Percentiles rank a stretch among this genome's conserved stretches.
Conservation (phyloP, 2,329 filamentous ascomycete genomes). For the Tympanopsis confertula region DNA sequence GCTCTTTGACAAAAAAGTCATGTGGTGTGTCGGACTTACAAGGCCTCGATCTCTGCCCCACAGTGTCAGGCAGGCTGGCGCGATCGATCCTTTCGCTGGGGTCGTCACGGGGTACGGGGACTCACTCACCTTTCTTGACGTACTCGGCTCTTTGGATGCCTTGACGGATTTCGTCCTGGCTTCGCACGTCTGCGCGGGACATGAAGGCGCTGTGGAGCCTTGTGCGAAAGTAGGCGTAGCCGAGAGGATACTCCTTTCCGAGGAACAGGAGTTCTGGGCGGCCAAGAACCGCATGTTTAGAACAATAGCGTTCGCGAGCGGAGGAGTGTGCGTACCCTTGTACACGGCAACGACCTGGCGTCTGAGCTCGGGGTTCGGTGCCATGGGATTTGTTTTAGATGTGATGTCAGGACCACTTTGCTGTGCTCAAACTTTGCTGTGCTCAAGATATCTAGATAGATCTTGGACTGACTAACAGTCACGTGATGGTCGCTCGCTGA, state of each 20-base stretch:
- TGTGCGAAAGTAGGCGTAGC: conserved; percentile 6
- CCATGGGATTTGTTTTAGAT: too few species aligned
- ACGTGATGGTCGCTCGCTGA: too few species aligned
- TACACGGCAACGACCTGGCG: background rate
- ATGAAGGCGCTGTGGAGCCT: conserved; percentile 6
- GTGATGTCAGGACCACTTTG: too few species aligned
- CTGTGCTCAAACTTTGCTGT: too few species aligned
- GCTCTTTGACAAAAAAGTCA: background rate
- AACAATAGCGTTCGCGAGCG: too few species aligned
- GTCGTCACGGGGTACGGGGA: background rate
- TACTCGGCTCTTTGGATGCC: conserved; percentile 4
- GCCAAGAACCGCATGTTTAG: too few species aligned
- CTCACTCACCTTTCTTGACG: conserved; percentile 4
- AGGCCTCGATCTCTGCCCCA: conserved; percentile 5
- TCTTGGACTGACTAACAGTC: too few species aligned
- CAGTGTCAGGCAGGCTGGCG: background rate
- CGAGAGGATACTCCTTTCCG: conserved; percentile 5
- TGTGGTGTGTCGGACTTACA: conserved; percentile 3
- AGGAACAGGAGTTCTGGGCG: conserved; percentile 6
- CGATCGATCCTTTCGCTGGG: background rate
- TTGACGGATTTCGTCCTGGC: conserved; percentile 4
- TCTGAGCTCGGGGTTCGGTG: background rate
- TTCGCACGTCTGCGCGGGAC: conserved; percentile 1
- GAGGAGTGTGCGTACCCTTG: background rate
- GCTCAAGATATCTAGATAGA: too few species aligned